Conservation (phyloP, 768 basidiomycete species). For the Lentinus tigrinus region DNA sequence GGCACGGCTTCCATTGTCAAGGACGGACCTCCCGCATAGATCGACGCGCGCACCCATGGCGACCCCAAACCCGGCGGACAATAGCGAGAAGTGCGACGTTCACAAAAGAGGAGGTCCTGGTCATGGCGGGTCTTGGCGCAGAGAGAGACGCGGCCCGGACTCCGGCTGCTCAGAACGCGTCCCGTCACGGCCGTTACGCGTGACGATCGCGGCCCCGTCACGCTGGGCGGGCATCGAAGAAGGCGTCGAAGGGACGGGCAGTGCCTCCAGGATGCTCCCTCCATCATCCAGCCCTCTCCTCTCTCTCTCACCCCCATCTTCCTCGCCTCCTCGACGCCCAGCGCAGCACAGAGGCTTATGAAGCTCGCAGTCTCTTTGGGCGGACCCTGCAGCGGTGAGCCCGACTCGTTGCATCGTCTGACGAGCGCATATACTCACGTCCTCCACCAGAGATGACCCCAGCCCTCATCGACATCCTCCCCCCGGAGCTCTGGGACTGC, state of each 20-base stretch:
- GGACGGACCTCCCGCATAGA: too few relatives aligned
- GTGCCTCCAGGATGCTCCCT: background rate
- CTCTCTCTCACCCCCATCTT: background rate
- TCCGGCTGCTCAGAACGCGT: background rate
- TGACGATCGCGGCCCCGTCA: background rate
- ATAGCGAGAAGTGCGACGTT: too few relatives aligned
- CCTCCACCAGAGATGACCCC: background rate
- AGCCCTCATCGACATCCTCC: constrained; percentile 1
- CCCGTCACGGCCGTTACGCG: background rate
- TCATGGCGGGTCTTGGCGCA: too few relatives aligned
- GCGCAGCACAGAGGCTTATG: background rate
- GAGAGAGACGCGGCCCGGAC: too few relatives aligned
- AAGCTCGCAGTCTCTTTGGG: too few relatives aligned
- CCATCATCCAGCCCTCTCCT: background rate
- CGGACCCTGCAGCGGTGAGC: too few relatives aligned
- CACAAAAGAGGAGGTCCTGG: too few relatives aligned
- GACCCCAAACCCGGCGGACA: too few relatives aligned
- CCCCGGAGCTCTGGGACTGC: constrained; percentile 18
- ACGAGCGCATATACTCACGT: background rate
- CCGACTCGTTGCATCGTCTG: background rate
- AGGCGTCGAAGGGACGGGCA: background rate
- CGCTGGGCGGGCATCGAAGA: background rate
- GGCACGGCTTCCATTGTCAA: too few relatives aligned
- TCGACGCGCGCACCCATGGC: too few relatives aligned
- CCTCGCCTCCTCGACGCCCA: background rate